Evolutionary conservation across 306 rosid species (phyloP).

Genomic region (Pterocarpus macrocarpus): DNA sequence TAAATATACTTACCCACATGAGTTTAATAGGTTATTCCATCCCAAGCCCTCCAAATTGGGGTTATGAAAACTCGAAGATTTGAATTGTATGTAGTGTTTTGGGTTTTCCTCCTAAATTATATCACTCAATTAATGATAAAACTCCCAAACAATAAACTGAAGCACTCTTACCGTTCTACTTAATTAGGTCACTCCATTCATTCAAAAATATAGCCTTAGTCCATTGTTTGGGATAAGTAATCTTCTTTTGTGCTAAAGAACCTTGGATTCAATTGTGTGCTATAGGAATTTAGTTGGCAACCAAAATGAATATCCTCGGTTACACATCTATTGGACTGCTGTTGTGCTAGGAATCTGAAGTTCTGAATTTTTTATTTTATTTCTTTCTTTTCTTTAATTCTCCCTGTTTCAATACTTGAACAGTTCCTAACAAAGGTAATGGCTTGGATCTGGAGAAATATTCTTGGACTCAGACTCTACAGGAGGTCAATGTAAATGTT

Average conservation of each 20-base stretch:
- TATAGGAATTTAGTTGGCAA: too few relatives aligned
- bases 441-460: slow-evolving; percentile 88
- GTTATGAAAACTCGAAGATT: too few relatives aligned
- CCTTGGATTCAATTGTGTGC: background rate
- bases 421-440: slow-evolving; percentile 87
- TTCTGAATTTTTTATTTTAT: background rate
- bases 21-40: too few relatives aligned
- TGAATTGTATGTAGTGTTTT: too few relatives aligned
- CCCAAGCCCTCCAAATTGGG: too few relatives aligned
- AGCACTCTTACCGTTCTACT: too few relatives aligned
- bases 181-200: too few relatives aligned
- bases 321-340: background rate
- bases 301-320: background rate
- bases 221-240: background rate
- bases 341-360: background rate
- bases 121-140: too few relatives aligned
- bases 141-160: too few relatives aligned
- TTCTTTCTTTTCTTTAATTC: background rate
- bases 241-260: background rate
- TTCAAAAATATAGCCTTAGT: too few relatives aligned
- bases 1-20: too few relatives aligned
- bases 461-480: slow-evolving; percentile 93
- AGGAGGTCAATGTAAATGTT: slow-evolving; percentile 73
- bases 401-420: slow-evolving; percentile 13
- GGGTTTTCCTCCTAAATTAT: too few relatives aligned